Evolutionary conservation across 805 yeast species (phyloP), one percentile per base, ranked within the genome.

Genomic region (Yamadazyma akitaensis): DNA sequence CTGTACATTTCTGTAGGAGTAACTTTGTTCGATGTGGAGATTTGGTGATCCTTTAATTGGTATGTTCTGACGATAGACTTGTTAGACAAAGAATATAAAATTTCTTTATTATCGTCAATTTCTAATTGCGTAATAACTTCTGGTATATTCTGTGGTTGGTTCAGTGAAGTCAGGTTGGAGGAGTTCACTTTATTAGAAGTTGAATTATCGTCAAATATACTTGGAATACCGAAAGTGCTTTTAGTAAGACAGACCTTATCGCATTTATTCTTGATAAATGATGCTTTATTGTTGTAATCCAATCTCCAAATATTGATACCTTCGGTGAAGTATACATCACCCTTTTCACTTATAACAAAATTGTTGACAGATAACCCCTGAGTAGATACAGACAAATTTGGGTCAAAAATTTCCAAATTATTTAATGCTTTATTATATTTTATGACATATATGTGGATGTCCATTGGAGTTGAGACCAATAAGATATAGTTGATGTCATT

Each of bases 231-330:
- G 34, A 72, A 58, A 73, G 82, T 53, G 79, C 79, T 65, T 80
- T 82, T 37, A 11, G 97, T 89, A 46, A 88, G 75, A 62, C 97
- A 89, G 35, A 84, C 81, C 63, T 90, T 90, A 55, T 81, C 81
- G 59, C 96, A 87, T 56, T 84, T 86, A 58, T 87, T 84, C 51
- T 83, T 81, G 61, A 89, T 89, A 88, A 96, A 92, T 45, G 88
- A 84, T 40, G 89, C 94, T 21, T 85, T 78, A 53, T 84, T 85
- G 5, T 91, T 78, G 61, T 94, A 94, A 49, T 81, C 83, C 45
- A 94, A 70, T 60, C 88, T 92, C 96, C 97, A 94, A 37, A 94
- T 74, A 55, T 91, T 82, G 32, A 74, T 67, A 1, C 90, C 92
- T 53, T 87, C 89, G 8, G 87, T 76, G 63, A 95, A 88, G 61